phyloP scores from a whole-genome alignment of 139 green algal species.

The Coelastrella sp. region DNA sequence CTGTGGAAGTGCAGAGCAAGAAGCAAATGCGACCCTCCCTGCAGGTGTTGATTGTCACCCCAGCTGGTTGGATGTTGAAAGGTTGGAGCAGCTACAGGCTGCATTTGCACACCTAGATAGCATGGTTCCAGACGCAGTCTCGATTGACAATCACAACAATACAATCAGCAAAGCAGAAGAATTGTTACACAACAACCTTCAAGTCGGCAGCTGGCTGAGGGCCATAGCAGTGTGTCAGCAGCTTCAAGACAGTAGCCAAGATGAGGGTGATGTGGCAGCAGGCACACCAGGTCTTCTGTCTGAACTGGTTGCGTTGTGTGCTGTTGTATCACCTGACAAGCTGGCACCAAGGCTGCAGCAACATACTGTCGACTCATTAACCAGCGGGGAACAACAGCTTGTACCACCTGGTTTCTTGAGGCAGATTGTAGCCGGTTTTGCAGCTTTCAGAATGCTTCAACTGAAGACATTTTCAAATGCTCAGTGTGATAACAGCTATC shows the following conservation, averaged over 20 bases:
- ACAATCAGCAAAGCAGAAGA: background rate
- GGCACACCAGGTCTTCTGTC: background rate
- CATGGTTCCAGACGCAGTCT: background rate
- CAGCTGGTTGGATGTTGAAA: background rate
- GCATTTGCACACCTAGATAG: conserved; percentile 35
- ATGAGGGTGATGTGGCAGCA: background rate
- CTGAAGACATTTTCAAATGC: background rate
- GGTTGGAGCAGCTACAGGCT: conserved; percentile 2
- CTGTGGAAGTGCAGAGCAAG: no score
- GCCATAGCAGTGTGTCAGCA: conserved; percentile 10
- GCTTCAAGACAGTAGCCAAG: background rate
- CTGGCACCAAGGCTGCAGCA: conserved; percentile 18
- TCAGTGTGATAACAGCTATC: background rate
- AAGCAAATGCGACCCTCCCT: no score
- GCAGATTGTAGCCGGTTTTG: background rate
- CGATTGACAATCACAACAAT: background rate
- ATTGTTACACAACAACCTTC: conserved; percentile 19
- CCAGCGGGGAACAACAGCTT: background rate
- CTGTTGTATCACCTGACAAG: background rate
- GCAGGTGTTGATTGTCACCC: no score
- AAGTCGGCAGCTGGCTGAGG: conserved; percentile 8
- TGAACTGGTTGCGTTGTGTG: conserved; percentile 13
- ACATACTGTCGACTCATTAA: no score
- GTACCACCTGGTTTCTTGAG: background rate
- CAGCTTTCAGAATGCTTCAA: background rate